phyloP scores from a whole-genome alignment of 495 filamentous ascomycete species.

The Daldinia grandis region DNA sequence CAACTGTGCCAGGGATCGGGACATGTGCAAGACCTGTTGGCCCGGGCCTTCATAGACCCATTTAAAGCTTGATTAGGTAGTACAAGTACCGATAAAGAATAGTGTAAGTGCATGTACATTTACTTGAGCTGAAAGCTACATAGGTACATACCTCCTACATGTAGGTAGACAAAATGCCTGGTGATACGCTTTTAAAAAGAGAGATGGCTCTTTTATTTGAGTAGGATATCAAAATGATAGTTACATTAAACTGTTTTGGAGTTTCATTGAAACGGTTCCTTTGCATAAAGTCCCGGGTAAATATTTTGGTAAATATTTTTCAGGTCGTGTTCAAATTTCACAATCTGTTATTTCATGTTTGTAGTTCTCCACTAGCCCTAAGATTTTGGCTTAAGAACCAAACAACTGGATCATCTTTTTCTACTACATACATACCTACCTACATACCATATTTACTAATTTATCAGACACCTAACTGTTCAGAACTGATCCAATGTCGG shows the following conservation, averaged over 20 bases:
- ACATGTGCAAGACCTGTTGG: too few species aligned
- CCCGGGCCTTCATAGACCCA: too few species aligned
- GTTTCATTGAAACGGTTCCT: slow-evolving; percentile 1
- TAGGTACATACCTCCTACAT: too few species aligned
- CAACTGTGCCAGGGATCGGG: too few species aligned
- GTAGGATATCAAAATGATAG: background rate
- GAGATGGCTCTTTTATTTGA: background rate
- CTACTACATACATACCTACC: too few species aligned
- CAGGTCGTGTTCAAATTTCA: background rate
- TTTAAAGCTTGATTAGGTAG: too few species aligned
- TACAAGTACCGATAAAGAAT: too few species aligned
- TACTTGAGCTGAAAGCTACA: too few species aligned
- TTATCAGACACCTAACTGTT: too few species aligned
- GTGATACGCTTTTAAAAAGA: background rate
- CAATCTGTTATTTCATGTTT: background rate
- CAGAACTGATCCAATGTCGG: slow-evolving; percentile 67
- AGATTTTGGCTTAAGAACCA: slow-evolving; percentile 8
- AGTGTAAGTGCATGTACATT: too few species aligned
- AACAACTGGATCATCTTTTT: background rate
- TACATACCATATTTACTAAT: slow-evolving; percentile 14
- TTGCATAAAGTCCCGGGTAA: background rate
- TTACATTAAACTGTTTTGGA: background rate
- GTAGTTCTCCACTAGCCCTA: slow-evolving; percentile 6
- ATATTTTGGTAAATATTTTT: background rate
- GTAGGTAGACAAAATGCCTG: too few species aligned